phyloP scores from a whole-genome alignment of 2,329 filamentous ascomycete genomes.

The Verticillium nonalfalfae region DNA sequence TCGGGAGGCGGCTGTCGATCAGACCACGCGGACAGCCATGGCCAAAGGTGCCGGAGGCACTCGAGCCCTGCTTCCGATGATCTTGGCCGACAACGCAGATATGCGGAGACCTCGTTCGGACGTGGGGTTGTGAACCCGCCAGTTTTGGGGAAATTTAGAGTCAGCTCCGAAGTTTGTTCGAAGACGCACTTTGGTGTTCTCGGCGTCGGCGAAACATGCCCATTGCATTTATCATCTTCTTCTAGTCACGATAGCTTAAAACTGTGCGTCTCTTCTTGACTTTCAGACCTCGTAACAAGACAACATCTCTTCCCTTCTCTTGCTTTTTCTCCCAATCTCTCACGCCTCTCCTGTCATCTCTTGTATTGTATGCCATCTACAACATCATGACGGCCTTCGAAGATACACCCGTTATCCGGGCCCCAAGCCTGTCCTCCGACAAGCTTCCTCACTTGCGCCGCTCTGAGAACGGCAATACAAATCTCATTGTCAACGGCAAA shows the following conservation, averaged over 20 bases:
- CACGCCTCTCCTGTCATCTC: not conserved
- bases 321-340: not conserved
- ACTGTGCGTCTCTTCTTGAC: not conserved
- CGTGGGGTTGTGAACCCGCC: not conserved
- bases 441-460: constrained; percentile 13
- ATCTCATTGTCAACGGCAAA: constrained; percentile 28
- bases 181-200: not conserved
- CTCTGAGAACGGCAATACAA: constrained; percentile 18
- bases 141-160: not conserved
- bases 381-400: constrained; percentile 6
- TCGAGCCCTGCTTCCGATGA: not conserved
- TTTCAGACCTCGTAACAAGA: not conserved
- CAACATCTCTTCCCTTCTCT: not conserved
- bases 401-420: not conserved
- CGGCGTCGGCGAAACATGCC: not conserved
- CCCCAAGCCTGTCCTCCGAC: not conserved
- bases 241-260: not conserved
- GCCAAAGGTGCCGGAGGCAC: not conserved
- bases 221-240: not conserved
- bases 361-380: not conserved
- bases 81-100: not conserved
- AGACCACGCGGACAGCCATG: not conserved
- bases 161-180: not conserved
- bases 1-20: not conserved
- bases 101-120: not conserved